phyloP scores from a whole-genome alignment of 2,329 filamentous ascomycete species.

The Venturia carpophila region DNA sequence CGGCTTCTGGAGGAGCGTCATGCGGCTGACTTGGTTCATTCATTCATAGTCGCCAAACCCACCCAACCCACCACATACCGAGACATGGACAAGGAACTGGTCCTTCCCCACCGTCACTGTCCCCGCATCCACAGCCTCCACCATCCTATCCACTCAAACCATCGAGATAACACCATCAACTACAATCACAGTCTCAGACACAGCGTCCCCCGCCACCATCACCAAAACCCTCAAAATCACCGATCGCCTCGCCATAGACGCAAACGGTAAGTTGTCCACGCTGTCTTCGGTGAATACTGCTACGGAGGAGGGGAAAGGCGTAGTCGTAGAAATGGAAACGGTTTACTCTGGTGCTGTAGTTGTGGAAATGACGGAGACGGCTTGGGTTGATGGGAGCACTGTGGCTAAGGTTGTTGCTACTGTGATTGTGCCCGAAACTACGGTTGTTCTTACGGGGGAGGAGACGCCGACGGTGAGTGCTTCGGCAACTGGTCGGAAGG shows the following conservation, averaged over 20 bases:
- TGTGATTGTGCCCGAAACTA: neutral
- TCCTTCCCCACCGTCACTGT: neutral
- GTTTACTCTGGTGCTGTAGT: neutral
- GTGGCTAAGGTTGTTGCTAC: neutral
- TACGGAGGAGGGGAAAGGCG: no score
- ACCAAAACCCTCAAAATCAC: neutral
- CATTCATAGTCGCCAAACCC: neutral
- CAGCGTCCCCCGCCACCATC: neutral
- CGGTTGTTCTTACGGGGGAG: neutral
- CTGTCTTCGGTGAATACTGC: neutral
- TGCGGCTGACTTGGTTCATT: no score
- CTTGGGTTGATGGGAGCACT: neutral
- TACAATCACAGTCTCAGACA: neutral
- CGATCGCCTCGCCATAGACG: neutral
- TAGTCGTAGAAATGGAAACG: neutral
- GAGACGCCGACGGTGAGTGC: neutral
- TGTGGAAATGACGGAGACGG: neutral
- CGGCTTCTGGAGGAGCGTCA: no score
- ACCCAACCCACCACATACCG: no score
- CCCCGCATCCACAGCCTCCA: neutral
- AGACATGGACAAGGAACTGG: neutral
- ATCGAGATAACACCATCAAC: neutral
- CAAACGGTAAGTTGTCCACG: neutral
- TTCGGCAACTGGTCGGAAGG: neutral
- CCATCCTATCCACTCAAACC: neutral